phyloP scores from a whole-genome alignment of 2,329 filamentous ascomycete genomes.

The Allantophomopsis lycopodina region DNA sequence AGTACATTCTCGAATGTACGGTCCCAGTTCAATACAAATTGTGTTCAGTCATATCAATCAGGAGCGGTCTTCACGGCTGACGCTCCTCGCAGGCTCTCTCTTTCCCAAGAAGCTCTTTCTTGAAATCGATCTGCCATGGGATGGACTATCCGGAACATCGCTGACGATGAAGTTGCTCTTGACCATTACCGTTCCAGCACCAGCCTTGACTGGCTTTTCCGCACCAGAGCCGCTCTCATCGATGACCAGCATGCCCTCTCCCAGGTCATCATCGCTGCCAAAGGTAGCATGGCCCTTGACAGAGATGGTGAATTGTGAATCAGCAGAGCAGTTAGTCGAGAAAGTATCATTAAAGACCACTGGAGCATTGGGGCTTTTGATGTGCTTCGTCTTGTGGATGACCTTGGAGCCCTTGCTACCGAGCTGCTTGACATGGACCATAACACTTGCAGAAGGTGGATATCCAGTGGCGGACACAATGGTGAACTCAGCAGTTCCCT shows the following conservation, averaged over 20 bases:
- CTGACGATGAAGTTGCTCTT: constrained; percentile 55
- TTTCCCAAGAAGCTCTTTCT: constrained; percentile 43
- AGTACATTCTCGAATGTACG: too few relatives aligned
- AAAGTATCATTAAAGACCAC: constrained; percentile 65
- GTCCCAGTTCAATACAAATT: too few relatives aligned
- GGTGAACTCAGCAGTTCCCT: constrained; percentile 68
- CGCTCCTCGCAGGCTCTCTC: constrained; percentile 23
- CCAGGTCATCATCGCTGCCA: constrained; percentile 69
- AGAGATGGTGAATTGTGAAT: constrained; percentile 73
- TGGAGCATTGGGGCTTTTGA: constrained; percentile 55
- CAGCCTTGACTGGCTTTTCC: constrained; percentile 64
- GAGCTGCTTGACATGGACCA: constrained; percentile 57
- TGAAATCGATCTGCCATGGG: constrained; percentile 30
- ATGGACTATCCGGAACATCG: constrained; percentile 21
- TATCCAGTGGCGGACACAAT: constrained; percentile 69
- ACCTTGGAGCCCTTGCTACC: constrained; percentile 55
- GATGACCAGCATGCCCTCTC: constrained; percentile 83
- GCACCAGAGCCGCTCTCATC: constrained; percentile 57
- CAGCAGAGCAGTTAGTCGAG: constrained; percentile 64
- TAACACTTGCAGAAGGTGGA: constrained; percentile 64
- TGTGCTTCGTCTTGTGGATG: constrained; percentile 83
- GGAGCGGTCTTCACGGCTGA: too few relatives aligned
- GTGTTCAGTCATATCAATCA: too few relatives aligned
- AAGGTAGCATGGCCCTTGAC: constrained; percentile 80
- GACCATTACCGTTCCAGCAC: constrained; percentile 56